Evolutionary conservation across 176 grass and related monocot genomes (phyloP), one percentile per base, ranked within the genome.

Genomic region (Carex parvula): DNA sequence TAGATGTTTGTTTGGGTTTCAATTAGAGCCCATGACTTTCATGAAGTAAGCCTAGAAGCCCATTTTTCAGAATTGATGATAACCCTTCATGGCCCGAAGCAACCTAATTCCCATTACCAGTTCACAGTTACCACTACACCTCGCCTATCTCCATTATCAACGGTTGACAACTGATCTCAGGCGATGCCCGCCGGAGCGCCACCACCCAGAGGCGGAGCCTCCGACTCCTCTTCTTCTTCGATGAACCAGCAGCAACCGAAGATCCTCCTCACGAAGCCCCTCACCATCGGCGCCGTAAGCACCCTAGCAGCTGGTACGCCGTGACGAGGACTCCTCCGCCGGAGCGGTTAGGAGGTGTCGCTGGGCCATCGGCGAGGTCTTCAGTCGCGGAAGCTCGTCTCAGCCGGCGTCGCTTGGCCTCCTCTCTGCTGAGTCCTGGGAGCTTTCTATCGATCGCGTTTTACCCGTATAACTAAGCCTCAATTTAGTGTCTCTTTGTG

Each of bases 201-300:
- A 59, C 73, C 80, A 79, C 56, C 71, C 42, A 79, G 81, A 46
- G 87, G 86, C 56, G 85, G 85, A 37, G 13, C 75, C 44, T 63
- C 74, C 85, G 77, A 65, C 30, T 86, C n/a, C n/a, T n/a, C 90
- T 15, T 76, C 74, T 8, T 80, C 87, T 62, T 87, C 89, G 4
- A 84, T 85, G 18, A 91, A 91, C 5, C 91, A 89, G 0, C 86
- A 88, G 0, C 90, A 90, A 24, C 95, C 90, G 15, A 98, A 98
- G 92, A 94, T 98, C 67, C 95, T 98, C 16, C 95, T 98, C 72
- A 85, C 92, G 9, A 98, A 98, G 79, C 92, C 84, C 24, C 84
- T 81, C 35, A 56, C 82, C 8, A 64, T 73, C 70, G 89, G 87
- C 41, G 92, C 78, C 58, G 87, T 83, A 48, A 89, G 79, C 83